Conservation (phyloP, 2,329 filamentous ascomycete genomes). For the Fusarium drepaniforme region DNA sequence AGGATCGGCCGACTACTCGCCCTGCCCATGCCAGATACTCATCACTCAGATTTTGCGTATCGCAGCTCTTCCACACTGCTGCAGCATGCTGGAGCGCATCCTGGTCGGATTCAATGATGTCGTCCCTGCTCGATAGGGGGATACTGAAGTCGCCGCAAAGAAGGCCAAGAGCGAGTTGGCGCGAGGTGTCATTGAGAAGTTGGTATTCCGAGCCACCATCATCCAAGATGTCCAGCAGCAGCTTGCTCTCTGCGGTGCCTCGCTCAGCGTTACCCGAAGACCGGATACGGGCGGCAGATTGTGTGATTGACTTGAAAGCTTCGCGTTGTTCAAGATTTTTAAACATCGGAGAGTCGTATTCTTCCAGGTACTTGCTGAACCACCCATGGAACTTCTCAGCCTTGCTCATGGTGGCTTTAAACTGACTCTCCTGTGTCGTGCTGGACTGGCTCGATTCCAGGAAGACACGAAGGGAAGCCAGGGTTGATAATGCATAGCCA, state of each 20-base stretch:
- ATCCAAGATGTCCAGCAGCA: slow-evolving; percentile 83
- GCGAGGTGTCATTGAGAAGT: slow-evolving; percentile 78
- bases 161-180: slow-evolving; percentile 76
- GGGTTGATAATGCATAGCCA: slow-evolving; percentile 81
- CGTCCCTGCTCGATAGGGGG: slow-evolving; percentile 59
- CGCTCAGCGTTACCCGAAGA: slow-evolving; percentile 76
- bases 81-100: slow-evolving; percentile 72
- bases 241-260: slow-evolving; percentile 80
- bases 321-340: slow-evolving; percentile 60
- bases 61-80: slow-evolving; percentile 82
- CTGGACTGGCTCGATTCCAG: slow-evolving; percentile 80
- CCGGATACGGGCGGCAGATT: slow-evolving; percentile 75
- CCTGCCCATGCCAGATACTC: slow-evolving; percentile 89
- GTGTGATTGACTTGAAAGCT: slow-evolving; percentile 76
- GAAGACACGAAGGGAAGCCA: slow-evolving; percentile 84
- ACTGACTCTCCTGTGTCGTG: slow-evolving; percentile 87
- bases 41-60: slow-evolving; percentile 70
- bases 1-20: slow-evolving; percentile 85
- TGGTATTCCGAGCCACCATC: slow-evolving; percentile 74
- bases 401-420: slow-evolving; percentile 80
- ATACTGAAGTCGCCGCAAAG: slow-evolving; percentile 81
- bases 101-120: slow-evolving; percentile 77
- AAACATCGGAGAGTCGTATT: slow-evolving; percentile 69
- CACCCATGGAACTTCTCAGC: slow-evolving; percentile 82
- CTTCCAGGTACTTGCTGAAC: slow-evolving; percentile 77